Conservation (phyloP, 2,329 filamentous ascomycete genomes). For the Cryphonectria naterciae region DNA sequence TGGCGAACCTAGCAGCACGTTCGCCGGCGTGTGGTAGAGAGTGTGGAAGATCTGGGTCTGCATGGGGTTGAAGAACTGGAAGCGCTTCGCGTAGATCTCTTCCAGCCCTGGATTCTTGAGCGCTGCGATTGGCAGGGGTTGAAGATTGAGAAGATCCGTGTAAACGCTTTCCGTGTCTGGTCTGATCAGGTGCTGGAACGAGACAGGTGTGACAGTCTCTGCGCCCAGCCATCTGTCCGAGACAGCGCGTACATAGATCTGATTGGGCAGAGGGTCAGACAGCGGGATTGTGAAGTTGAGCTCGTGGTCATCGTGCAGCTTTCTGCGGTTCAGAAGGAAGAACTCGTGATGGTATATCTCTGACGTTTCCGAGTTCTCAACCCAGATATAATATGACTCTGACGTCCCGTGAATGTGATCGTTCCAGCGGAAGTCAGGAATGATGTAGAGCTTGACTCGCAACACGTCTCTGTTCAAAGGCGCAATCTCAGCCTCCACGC, state of each 20-base stretch:
- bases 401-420: conserved; percentile 91
- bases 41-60: conserved; percentile 98
- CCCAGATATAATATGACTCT: conserved; percentile 98
- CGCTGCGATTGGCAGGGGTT: conserved; percentile 84
- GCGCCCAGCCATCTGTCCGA: conserved; percentile 97
- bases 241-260: conserved; percentile 93
- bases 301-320: conserved; percentile 94
- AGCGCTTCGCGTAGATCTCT: conserved; percentile 84
- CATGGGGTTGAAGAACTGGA: conserved; percentile 99
- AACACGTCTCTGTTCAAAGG: conserved; percentile 93
- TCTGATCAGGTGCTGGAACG: conserved; percentile 95
- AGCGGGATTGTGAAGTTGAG: conserved; percentile 97
- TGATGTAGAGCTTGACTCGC: conserved; percentile 83
- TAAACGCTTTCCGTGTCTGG: conserved; percentile 98
- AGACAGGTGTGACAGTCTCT: conserved; percentile 92
- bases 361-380: conserved; percentile 95
- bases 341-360: conserved; percentile 98
- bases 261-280: conserved; percentile 87
- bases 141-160: conserved; percentile 88
- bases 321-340: conserved; percentile 88
- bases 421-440: conserved; percentile 92
- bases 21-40: conserved; percentile 87
- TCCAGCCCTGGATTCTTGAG: conserved; percentile 86
- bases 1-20: conserved; percentile 91
- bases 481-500: conserved; percentile 90